phyloP scores from a whole-genome alignment of 352 stramenopile species.

The Phytophthora tubulina region DNA sequence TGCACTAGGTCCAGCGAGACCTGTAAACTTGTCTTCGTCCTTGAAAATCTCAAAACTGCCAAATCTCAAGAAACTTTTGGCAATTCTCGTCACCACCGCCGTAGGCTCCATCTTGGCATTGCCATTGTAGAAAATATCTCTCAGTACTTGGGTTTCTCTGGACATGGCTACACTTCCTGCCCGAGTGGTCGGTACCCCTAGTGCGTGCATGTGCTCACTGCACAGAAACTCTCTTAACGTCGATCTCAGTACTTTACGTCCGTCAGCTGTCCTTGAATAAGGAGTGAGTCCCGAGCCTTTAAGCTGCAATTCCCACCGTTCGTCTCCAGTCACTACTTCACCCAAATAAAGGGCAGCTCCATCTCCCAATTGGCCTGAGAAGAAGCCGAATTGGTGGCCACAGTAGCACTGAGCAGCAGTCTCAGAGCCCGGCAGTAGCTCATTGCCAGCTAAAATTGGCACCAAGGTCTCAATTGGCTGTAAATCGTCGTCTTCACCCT shows the following conservation, averaged over 20 bases:
- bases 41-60: constrained; percentile 98
- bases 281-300: constrained; percentile 97
- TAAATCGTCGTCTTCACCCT: constrained; percentile 30
- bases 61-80: constrained; percentile 94
- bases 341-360: constrained; percentile 91
- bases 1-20: constrained; percentile 73
- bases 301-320: constrained; percentile 95
- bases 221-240: constrained; percentile 98
- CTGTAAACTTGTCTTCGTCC: constrained; percentile 66
- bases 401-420: constrained; percentile 92
- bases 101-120: constrained; percentile 85
- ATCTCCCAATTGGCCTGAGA: constrained; percentile 93
- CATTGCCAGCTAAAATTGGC: constrained; percentile 77
- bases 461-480: constrained; percentile 55
- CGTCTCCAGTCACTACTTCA: constrained; percentile 67
- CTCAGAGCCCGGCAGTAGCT: constrained; percentile 75
- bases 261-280: constrained; percentile 95
- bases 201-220: constrained; percentile 96
- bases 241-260: constrained; percentile 93
- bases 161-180: constrained; percentile 86
- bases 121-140: constrained; percentile 92
- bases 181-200: constrained; percentile 95
- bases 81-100: constrained; percentile 90
- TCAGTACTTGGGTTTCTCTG: constrained; percentile 69
- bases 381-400: constrained; percentile 93